phyloP scores from a whole-genome alignment of 2,329 filamentous ascomycete genomes.

The Nannizziopsis barbatae region DNA sequence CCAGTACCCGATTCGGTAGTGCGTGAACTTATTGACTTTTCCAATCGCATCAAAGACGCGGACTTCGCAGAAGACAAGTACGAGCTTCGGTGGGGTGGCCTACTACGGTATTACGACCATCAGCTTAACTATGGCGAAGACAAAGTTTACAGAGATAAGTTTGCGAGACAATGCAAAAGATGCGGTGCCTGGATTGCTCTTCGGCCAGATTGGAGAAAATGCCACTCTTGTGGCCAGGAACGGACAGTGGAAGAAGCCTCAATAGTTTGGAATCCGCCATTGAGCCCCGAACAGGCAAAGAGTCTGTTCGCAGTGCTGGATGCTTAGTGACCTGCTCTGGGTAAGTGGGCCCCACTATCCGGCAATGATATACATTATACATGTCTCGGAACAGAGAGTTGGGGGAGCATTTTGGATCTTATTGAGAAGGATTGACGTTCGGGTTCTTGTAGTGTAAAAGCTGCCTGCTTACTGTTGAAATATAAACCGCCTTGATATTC shows the following conservation, averaged over 20 bases:
- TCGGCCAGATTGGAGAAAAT: constrained; percentile 9
- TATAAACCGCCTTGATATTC: too few species aligned
- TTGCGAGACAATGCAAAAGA: constrained; percentile 3
- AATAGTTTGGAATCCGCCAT: constrained; percentile 1
- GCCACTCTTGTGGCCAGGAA: constrained; percentile 6
- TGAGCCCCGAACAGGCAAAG: not conserved
- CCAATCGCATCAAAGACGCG: constrained; percentile 4
- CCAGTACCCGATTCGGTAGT: constrained; percentile 3
- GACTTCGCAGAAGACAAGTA: not conserved
- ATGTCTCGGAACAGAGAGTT: too few species aligned
- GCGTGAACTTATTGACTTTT: constrained; percentile 5
- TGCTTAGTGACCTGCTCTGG: too few species aligned
- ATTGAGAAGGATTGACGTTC: too few species aligned
- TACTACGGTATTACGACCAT: constrained; percentile 7
- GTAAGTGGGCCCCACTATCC: too few species aligned
- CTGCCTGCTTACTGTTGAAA: not conserved
- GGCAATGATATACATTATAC: too few species aligned
- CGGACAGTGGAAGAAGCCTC: constrained; percentile 1
- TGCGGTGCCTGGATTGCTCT: constrained; percentile 6
- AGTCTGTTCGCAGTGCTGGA: too few species aligned
- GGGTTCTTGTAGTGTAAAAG: constrained; percentile 28
- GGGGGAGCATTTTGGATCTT: too few species aligned
- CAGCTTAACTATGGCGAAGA: constrained; percentile 4
- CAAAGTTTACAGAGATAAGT: constrained; percentile 3
- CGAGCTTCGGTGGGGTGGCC: constrained; percentile 5